Evolutionary conservation across 2,329 filamentous ascomycete genomes (phyloP).

Genomic region (Fusarium oxysporum): DNA sequence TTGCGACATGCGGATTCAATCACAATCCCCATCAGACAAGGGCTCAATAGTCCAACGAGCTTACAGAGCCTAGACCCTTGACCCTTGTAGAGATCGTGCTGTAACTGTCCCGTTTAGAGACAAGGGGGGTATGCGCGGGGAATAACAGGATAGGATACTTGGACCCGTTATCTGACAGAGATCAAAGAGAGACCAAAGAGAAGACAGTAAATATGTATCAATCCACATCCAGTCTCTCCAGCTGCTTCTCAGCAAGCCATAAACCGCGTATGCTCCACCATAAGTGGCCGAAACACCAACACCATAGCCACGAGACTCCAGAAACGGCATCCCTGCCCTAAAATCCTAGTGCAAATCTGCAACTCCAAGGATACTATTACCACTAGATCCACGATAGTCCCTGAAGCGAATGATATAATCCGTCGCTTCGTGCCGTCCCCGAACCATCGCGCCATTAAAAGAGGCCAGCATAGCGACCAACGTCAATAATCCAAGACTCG

Average conservation of each 20-base stretch:
- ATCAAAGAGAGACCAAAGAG: not conserved
- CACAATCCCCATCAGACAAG: not conserved
- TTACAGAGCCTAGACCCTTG: constrained; percentile 6
- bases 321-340: constrained; percentile 4
- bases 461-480: constrained; percentile 1
- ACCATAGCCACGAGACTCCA: not conserved
- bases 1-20: constrained; percentile 3
- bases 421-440: not conserved
- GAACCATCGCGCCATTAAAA: not conserved
- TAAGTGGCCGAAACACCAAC: not conserved
- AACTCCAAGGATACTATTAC: constrained; percentile 23
- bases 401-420: constrained; percentile 1
- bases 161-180: constrained; percentile 10
- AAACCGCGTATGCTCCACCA: not conserved
- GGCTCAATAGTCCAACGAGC: not conserved
- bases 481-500: not conserved
- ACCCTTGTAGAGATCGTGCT: constrained; percentile 19
- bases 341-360: constrained; percentile 25
- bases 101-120: constrained; percentile 3
- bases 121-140: not conserved
- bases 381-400: constrained; percentile 29
- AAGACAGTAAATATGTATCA: not conserved
- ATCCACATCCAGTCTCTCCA: constrained; percentile 5
- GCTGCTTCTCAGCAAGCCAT: constrained; percentile 10
- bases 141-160: not conserved